These are phyloP conservation scores for Flaveria bidentis DNA, from an alignment of 129 eudicot genomes.

Conservation along the genomic window DNA sequence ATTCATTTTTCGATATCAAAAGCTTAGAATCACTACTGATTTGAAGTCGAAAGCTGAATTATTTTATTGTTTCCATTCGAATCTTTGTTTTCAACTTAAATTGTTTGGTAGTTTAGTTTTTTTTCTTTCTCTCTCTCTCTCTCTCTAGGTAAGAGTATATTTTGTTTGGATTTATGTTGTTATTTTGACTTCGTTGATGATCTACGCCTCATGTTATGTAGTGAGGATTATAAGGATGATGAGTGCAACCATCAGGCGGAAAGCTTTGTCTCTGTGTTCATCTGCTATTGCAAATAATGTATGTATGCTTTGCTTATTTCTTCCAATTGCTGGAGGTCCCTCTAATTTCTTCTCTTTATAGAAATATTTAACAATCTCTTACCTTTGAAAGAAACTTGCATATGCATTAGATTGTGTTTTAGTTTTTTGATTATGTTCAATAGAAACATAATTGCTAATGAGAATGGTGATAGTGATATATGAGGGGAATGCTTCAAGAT, in stretches of 20 bases:
- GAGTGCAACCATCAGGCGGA: conserved; percentile 38
- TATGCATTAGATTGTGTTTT: neutral
- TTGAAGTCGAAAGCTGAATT: conserved; percentile 8
- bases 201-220: conserved; percentile 9
- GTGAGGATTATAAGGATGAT: conserved; percentile 37
- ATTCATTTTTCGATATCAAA: neutral
- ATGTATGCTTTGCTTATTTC: conserved; percentile 19
- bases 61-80: neutral
- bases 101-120: too few species aligned
- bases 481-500: neutral
- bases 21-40: neutral
- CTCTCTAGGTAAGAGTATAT: too few species aligned
- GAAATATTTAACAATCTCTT: neutral
- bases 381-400: neutral
- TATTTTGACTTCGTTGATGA: conserved; percentile 1
- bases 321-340: neutral
- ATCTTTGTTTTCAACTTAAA: neutral
- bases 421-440: neutral
- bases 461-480: neutral
- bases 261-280: conserved; percentile 38
- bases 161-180: neutral
- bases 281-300: conserved; percentile 34
- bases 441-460: neutral
- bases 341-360: neutral
- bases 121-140: too few species aligned